Conservation (phyloP, 1,284 basidiomycete genomes). For the Thecaphora thlaspeos region DNA sequence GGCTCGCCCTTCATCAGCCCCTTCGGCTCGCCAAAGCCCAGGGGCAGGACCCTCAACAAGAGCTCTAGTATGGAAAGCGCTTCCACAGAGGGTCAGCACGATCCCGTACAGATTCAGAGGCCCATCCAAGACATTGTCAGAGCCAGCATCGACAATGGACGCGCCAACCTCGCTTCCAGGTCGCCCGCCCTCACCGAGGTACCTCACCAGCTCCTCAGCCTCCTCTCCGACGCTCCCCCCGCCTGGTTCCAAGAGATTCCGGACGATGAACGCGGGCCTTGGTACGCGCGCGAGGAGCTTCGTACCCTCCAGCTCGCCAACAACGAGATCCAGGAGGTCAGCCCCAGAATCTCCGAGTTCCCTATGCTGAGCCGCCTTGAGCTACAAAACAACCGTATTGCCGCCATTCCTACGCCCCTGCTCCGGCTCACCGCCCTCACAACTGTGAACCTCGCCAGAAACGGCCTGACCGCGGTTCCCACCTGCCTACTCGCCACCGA, state of each 20-base stretch:
- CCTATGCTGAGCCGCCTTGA: constrained; percentile 41
- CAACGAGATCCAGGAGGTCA: constrained; percentile 34
- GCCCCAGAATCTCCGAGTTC: constrained; percentile 40
- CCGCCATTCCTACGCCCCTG: constrained; percentile 24
- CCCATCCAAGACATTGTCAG: constrained; percentile 25
- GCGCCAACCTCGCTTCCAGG: constrained; percentile 36
- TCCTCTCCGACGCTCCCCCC: constrained; percentile 39
- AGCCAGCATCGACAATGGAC: constrained; percentile 29
- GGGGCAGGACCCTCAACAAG: constrained; percentile 2
- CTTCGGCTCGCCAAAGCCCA: constrained; percentile 36
- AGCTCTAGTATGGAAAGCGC: constrained; percentile 1
- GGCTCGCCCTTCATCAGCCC: constrained; percentile 26
- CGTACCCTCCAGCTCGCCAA: constrained; percentile 35
- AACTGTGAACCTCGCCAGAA: constrained; percentile 40
- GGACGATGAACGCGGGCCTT: constrained; percentile 34
- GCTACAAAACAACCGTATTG: constrained; percentile 44
- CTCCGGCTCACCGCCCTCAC: constrained; percentile 41
- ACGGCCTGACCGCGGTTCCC: constrained; percentile 39
- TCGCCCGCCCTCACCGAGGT: constrained; percentile 31
- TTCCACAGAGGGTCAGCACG: constrained; percentile 6
- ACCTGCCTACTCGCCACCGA: constrained; percentile 35
- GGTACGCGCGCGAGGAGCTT: constrained; percentile 42
- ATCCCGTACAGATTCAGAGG: constrained; percentile 34
- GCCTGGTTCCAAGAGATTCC: constrained; percentile 38
- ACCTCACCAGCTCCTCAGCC: constrained; percentile 28